Evolutionary conservation across 2,329 filamentous ascomycete species (phyloP), one percentile per base, ranked within the genome.

Genomic region (Cordyceps fumosorosea): DNA sequence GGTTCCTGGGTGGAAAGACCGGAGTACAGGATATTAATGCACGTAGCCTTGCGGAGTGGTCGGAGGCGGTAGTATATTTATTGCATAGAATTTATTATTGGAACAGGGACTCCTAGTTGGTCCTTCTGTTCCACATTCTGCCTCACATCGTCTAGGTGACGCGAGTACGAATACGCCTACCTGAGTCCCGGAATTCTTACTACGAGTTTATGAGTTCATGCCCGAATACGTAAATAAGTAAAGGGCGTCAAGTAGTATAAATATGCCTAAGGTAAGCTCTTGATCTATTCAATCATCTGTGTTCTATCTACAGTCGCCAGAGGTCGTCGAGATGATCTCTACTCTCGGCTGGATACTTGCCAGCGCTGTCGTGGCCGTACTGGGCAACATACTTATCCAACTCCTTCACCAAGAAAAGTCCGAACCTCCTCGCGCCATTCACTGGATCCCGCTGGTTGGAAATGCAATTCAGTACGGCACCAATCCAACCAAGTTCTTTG

Each of bases 381-480:
- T 65, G 6, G 56, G 54, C 55, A 66, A 69, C 56, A 56, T 66
- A 24, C 55, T 67, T 37, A 64, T 53, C 26, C 69, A 69, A 64
- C 42, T 68, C 0, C 59, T 67, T 32, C 68, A 65, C 10, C 57
- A 60, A 26, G 42, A 44, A 3, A 80, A 66, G 82, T 83, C n/a
- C 73, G 79, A 67, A 78, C 82, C 51, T 71, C 83, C 83, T 0
- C 65, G 81, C 6, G 81, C 86, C n/a, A 86, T 86, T 63, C 83
- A 86, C 68, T 84, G 79, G 76, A 66, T 86, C 22, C 84, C 84
- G 1, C 79, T 89, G 66, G 77, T 91, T 64, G 89, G 89, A 53
- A 90, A 84, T 72, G 89, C 89, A 6, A 77, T 91, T 62, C 80
- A 81, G 24, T 91, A 91, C 75, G 89, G 88, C 67, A 87, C 89